A percentile compares a stretch with the other conserved stretches of the same genome.
Conservation (phyloP, 805 yeast genomes). For the Yarrowia bubula region DNA sequence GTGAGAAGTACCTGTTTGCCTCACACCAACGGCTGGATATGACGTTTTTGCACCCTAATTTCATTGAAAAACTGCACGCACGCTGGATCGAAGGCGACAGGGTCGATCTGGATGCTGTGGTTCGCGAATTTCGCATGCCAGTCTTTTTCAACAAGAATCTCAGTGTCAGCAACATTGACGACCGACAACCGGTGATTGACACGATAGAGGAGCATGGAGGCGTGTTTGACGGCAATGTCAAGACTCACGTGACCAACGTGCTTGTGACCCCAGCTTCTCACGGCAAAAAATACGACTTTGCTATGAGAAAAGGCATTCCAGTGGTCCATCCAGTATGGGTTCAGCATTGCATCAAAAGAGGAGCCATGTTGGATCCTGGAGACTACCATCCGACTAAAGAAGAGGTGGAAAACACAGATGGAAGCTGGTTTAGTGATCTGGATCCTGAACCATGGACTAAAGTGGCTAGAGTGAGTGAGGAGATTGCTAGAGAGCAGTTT, state of each 20-base stretch:
- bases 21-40: slow-evolving; percentile 50
- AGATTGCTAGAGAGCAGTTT: background rate
- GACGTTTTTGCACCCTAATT: slow-evolving; percentile 49
- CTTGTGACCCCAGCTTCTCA: slow-evolving; percentile 36
- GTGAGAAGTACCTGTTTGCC: slow-evolving; percentile 55
- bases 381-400: slow-evolving; percentile 38
- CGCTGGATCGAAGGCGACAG: slow-evolving; percentile 56
- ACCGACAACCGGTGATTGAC: slow-evolving; percentile 32
- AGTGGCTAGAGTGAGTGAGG: background rate
- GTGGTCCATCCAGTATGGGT: slow-evolving; percentile 49
- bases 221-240: slow-evolving; percentile 32
- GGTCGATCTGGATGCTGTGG: slow-evolving; percentile 31
- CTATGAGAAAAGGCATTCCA: slow-evolving; percentile 43
- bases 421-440: background rate
- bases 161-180: slow-evolving; percentile 27
- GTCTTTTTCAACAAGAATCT: slow-evolving; percentile 7
- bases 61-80: slow-evolving; percentile 47
- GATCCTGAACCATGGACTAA: background rate
- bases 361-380: slow-evolving; percentile 44
- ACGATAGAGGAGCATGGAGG: slow-evolving; percentile 41
- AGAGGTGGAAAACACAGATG: background rate
- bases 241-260: slow-evolving; percentile 31
- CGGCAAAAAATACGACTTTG: slow-evolving; percentile 43
- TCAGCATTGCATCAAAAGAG: slow-evolving; percentile 42
- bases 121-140: slow-evolving; percentile 5